A percentile compares a stretch with the other conserved stretches of the same genome.
These are phyloP conservation scores for Monilinia polystroma DNA, from an alignment of 2,329 filamentous ascomycete genomes.

Conservation along the genomic window DNA sequence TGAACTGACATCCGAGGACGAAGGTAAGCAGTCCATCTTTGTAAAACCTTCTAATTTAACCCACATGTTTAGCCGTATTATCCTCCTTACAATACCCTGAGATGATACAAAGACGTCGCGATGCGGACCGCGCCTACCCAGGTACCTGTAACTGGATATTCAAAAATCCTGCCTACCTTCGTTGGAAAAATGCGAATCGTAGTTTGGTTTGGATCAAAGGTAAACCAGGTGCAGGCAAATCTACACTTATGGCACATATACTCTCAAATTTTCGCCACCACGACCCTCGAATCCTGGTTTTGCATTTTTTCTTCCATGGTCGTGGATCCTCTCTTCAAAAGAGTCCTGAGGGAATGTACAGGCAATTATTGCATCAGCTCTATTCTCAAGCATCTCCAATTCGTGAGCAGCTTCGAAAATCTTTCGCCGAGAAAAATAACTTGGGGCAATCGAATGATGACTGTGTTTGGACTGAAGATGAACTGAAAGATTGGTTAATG, in stretches of 20 bases:
- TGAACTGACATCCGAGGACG: background rate
- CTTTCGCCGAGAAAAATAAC: background rate
- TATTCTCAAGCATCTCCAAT: constrained; percentile 9
- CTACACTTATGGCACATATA: constrained; percentile 42
- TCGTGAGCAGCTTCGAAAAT: background rate
- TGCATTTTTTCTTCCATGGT: constrained; percentile 43
- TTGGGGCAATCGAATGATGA: background rate
- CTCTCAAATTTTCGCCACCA: constrained; percentile 30
- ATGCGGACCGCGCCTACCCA: constrained; percentile 31
- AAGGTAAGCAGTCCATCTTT: background rate
- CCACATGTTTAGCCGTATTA: background rate
- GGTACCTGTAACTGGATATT: constrained; percentile 43
- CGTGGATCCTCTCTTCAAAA: constrained; percentile 41
- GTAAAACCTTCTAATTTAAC: background rate
- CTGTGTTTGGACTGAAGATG: constrained; percentile 22
- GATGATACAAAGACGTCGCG: constrained; percentile 35
- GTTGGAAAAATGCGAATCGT: constrained; percentile 32
- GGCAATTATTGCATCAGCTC: constrained; percentile 41
- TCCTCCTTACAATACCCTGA: constrained; percentile 38
- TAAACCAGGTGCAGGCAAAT: constrained; percentile 46
- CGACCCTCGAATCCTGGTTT: background rate
- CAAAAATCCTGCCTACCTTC: too few species aligned
- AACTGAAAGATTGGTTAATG: constrained; percentile 19
- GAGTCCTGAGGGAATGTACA: constrained; percentile 41
- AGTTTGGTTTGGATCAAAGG: constrained; percentile 44